Evolutionary conservation across 1,284 basidiomycete genomes (phyloP).

Genomic region (Cryptococcus sp.): DNA sequence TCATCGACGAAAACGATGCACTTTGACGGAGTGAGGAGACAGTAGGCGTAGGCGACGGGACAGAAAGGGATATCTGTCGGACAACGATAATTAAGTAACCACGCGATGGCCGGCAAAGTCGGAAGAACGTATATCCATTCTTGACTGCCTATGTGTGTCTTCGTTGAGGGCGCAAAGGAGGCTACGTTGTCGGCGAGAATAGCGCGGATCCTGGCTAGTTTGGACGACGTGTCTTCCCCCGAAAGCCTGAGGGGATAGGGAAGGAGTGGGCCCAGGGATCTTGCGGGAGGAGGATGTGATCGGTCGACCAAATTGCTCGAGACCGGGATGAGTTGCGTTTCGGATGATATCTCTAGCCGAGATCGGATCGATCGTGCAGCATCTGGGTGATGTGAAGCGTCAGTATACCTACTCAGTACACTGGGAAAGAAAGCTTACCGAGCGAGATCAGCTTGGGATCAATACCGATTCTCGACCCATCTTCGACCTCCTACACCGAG

Average conservation of each 20-base stretch:
- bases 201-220: conserved; percentile 34
- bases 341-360: conserved; percentile 56
- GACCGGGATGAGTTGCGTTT: conserved; percentile 62
- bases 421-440: conserved; percentile 48
- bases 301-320: conserved; percentile 78
- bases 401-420: neutral
- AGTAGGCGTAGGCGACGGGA: conserved; percentile 82
- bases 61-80: conserved; percentile 74
- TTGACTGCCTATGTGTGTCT: neutral
- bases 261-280: conserved; percentile 70
- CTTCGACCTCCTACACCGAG: conserved; percentile 57
- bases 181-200: conserved; percentile 45
- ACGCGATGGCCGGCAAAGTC: conserved; percentile 61
- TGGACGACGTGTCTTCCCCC: conserved; percentile 56
- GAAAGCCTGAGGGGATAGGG: conserved; percentile 73
- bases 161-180: conserved; percentile 11
- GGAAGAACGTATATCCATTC: conserved; percentile 53
- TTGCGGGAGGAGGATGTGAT: conserved; percentile 70
- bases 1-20: conserved; percentile 47
- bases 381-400: conserved; percentile 9
- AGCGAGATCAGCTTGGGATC: conserved; percentile 83
- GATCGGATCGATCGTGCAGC: conserved; percentile 24
- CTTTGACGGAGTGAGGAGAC: conserved; percentile 67
- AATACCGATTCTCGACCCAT: conserved; percentile 69
- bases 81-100: conserved; percentile 79